These are phyloP conservation scores for Anthracocystis walkeri DNA, from an alignment of 1,284 basidiomycete genomes.

Conservation along the genomic window DNA sequence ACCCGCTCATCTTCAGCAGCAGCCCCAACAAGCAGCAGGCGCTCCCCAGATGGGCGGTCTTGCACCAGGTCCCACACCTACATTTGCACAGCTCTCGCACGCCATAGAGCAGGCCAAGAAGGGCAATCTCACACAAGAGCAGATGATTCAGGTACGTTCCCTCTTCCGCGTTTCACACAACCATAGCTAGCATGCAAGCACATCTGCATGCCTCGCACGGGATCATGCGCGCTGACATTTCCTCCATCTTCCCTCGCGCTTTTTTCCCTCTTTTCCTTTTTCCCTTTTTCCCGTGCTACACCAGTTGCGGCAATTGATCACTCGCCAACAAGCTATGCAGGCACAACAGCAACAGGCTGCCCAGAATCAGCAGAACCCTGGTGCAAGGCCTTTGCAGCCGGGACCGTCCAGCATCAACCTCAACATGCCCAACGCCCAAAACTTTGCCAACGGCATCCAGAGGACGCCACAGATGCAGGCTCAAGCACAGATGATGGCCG, in stretches of 20 bases:
- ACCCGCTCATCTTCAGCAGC: conserved; percentile 42
- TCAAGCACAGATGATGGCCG: conserved; percentile 56
- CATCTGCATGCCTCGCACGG: background rate
- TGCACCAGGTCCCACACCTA: conserved; percentile 28
- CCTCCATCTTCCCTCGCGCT: background rate
- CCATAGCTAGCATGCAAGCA: background rate
- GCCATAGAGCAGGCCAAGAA: conserved; percentile 55
- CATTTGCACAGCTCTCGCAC: conserved; percentile 48
- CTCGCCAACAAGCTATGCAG: conserved; percentile 52
- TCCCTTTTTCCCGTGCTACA: background rate
- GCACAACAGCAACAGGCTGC: conserved; percentile 51
- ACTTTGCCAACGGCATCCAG: conserved; percentile 49
- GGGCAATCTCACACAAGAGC: conserved; percentile 50
- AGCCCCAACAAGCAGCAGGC: conserved; percentile 24
- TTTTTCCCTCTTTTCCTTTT: background rate
- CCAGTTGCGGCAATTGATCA: conserved; percentile 51
- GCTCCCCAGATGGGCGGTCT: conserved; percentile 23
- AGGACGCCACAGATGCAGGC: conserved; percentile 55
- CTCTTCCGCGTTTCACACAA: background rate
- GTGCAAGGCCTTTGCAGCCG: conserved; percentile 45
- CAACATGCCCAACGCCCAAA: conserved; percentile 33
- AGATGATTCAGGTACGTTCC: conserved; percentile 48
- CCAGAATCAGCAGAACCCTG: conserved; percentile 40
- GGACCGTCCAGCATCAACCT: conserved; percentile 46
- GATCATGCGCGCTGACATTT: conserved; percentile 1